These are phyloP conservation scores for Myriosclerotinia curreyana DNA, from an alignment of 2,329 filamentous ascomycete species.

Conservation along the genomic window DNA sequence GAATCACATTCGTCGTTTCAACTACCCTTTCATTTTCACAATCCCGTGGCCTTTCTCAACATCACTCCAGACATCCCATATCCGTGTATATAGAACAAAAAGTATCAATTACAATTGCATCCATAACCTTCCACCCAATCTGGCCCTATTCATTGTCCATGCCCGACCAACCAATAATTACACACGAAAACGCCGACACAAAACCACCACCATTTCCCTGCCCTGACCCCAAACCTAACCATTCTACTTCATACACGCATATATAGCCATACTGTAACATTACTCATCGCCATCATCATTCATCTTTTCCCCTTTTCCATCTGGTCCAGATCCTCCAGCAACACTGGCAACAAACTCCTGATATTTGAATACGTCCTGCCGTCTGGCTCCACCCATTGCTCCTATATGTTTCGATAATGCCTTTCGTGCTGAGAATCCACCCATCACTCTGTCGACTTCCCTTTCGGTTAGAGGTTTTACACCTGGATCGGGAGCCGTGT, in stretches of 20 bases:
- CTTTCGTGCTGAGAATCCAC: slow-evolving; percentile 77
- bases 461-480: slow-evolving; percentile 59
- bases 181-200: slow-evolving; percentile 16
- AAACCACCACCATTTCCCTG: slow-evolving; percentile 4
- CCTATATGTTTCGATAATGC: slow-evolving; percentile 66
- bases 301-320: slow-evolving; percentile 30
- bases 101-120: slow-evolving; percentile 2
- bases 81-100: not conserved
- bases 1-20: too few relatives aligned
- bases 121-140: slow-evolving; percentile 18
- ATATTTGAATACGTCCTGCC: slow-evolving; percentile 90
- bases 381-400: slow-evolving; percentile 50
- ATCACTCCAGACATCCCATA: not conserved
- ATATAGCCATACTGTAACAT: slow-evolving; percentile 21
- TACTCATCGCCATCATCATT: slow-evolving; percentile 22
- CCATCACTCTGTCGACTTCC: slow-evolving; percentile 85
- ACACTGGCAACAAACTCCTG: slow-evolving; percentile 71
- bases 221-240: slow-evolving; percentile 6
- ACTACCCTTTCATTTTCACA: not conserved
- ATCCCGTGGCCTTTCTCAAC: not conserved
- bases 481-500: slow-evolving; percentile 75
- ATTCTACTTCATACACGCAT: slow-evolving; percentile 14
- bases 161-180: slow-evolving; percentile 16
- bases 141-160: slow-evolving; percentile 8
- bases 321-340: slow-evolving; percentile 33